A percentile compares a stretch with the other conserved stretches of the same genome.
Evolutionary conservation across 495 filamentous ascomycete genomes (phyloP).

Genomic region (Articulospora tetracladia): DNA sequence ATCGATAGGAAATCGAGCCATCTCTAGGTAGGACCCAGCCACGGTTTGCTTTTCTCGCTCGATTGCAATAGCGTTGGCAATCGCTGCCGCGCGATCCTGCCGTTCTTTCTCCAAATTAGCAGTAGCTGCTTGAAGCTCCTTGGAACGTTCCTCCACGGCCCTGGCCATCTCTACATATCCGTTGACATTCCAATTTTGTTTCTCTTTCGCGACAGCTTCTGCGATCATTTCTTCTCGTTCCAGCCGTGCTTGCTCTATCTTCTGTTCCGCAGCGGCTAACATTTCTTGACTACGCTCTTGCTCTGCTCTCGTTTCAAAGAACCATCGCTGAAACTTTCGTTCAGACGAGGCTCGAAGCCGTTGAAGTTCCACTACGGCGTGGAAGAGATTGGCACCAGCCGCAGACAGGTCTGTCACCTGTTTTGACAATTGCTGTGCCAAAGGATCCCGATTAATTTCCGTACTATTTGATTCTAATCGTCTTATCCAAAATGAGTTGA

Average conservation of each 20-base stretch:
- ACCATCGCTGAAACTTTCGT: constrained; percentile 98
- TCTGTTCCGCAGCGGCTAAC: constrained; percentile 61
- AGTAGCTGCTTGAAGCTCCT: background rate
- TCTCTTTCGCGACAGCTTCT: background rate
- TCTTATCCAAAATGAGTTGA: constrained; percentile 96
- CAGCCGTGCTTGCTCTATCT: background rate
- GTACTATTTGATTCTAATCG: constrained; percentile 84
- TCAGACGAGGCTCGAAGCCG: constrained; percentile 91
- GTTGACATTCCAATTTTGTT: background rate
- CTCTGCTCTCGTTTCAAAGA: constrained; percentile 88
- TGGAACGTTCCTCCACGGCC: background rate
- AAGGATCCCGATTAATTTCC: constrained; percentile 73
- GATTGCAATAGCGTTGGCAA: background rate
- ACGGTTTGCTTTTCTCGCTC: background rate
- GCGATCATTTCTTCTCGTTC: constrained; percentile 21
- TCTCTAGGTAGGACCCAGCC: background rate
- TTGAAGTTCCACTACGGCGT: constrained; percentile 94
- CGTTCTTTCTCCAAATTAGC: background rate
- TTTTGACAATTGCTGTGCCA: constrained; percentile 82
- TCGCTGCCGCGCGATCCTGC: background rate
- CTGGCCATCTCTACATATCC: background rate
- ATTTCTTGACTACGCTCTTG: constrained; percentile 81
- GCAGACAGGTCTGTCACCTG: constrained; percentile 95
- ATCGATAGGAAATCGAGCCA: background rate
- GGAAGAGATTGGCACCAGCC: constrained; percentile 94